Evolutionary conservation across 495 filamentous ascomycete genomes (phyloP).

Genomic region (Podospora fimiseda): DNA sequence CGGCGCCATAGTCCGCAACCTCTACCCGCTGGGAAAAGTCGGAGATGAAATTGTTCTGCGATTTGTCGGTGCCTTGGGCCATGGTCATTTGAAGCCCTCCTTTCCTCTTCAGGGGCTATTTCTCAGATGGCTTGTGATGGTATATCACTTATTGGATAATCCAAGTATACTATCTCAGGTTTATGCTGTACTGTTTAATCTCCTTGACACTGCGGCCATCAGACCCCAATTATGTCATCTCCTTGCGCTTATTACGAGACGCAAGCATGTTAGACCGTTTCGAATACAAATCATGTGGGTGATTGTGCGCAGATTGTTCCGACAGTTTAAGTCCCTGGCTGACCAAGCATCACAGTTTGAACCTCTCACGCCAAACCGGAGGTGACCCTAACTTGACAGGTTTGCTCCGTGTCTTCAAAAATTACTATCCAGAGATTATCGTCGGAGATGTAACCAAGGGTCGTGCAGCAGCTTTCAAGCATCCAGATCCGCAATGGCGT

Average conservation of each 20-base stretch:
- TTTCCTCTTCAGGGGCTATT: conserved; percentile 61
- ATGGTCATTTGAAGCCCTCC: conserved; percentile 70
- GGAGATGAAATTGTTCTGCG: conserved; percentile 55
- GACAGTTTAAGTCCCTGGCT: conserved; percentile 7
- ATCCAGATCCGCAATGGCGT: conserved; percentile 75
- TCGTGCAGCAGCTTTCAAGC: conserved; percentile 53
- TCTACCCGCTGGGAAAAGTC: conserved; percentile 66
- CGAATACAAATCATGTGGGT: conserved; percentile 77
- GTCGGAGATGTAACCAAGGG: conserved; percentile 56
- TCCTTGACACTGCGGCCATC: conserved; percentile 73
- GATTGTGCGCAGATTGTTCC: background rate
- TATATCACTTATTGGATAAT: conserved; percentile 68
- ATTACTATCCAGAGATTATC: conserved; percentile 85
- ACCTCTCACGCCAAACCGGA: conserved; percentile 52
- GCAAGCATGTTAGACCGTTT: conserved; percentile 83
- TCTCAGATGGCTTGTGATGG: conserved; percentile 73
- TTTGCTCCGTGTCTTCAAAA: conserved; percentile 79
- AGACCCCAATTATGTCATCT: conserved; percentile 68
- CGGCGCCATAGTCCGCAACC: conserved; percentile 59
- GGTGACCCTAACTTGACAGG: conserved; percentile 70
- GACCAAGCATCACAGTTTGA: conserved; percentile 41
- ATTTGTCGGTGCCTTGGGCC: conserved; percentile 68
- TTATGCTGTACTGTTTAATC: conserved; percentile 75
- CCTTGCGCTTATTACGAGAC: conserved; percentile 72
- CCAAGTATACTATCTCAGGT: conserved; percentile 56